phyloP scores from a whole-genome alignment of 148 eudicot genomes.

The Silene conica region DNA sequence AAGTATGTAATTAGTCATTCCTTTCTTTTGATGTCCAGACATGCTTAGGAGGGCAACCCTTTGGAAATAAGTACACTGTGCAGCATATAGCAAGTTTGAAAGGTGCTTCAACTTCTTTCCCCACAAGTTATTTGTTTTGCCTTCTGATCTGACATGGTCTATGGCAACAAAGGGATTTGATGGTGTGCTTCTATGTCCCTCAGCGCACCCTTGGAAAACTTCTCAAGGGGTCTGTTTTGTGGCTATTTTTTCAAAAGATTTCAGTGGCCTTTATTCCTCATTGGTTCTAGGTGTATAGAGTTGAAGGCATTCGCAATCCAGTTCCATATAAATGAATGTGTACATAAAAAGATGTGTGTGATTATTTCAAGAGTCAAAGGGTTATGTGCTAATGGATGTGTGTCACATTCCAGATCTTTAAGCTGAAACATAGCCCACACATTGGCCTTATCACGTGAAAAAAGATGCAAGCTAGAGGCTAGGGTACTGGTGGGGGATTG shows the following conservation, averaged over 20 bases:
- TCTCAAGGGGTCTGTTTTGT: not conserved
- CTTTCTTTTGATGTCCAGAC: slow-evolving; percentile 23
- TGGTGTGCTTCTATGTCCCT: not conserved
- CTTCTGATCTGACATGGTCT: not conserved
- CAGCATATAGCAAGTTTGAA: slow-evolving; percentile 27
- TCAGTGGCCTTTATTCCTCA: not conserved
- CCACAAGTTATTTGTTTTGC: slow-evolving; percentile 3
- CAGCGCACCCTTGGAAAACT: not conserved
- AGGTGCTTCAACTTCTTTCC: slow-evolving; percentile 29
- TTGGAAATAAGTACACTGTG: slow-evolving; percentile 24
- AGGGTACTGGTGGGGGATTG: not conserved
- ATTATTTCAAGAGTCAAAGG: not conserved
- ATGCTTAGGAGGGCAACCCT: slow-evolving; percentile 25
- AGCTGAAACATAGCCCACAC: not conserved
- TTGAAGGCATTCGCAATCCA: not conserved
- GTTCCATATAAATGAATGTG: not conserved
- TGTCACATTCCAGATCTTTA: not conserved
- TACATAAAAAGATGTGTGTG: not conserved
- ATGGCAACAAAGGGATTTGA: not conserved
- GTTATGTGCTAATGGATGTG: not conserved
- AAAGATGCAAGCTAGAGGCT: not conserved
- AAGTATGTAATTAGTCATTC: not conserved
- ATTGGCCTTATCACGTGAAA: not conserved
- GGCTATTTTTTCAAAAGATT: not conserved
- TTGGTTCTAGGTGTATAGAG: not conserved